Evolutionary conservation across 2,329 filamentous ascomycete species (phyloP).

Genomic region (Monosporascus ibericus): DNA sequence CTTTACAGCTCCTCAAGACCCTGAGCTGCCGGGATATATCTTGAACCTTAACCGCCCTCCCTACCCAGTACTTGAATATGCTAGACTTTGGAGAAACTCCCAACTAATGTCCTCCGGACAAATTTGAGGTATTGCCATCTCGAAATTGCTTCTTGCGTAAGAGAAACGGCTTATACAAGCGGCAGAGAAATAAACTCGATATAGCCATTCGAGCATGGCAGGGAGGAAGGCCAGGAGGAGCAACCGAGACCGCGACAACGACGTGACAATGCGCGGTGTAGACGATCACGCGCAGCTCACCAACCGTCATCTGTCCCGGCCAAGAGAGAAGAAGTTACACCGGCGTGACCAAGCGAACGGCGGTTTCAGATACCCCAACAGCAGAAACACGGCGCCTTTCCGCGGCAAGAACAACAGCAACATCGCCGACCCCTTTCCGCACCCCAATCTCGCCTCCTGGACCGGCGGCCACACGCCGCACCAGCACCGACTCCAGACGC

Average conservation of each 20-base stretch:
- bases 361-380: too few species aligned
- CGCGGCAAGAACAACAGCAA: background rate
- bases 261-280: conserved; percentile 15
- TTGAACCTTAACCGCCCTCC: background rate
- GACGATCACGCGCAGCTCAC: background rate
- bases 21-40: conserved; percentile 6
- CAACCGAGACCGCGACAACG: conserved; percentile 13
- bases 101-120: too few species aligned
- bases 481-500: background rate
- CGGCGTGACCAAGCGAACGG: too few species aligned
- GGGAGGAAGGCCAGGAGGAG: conserved; percentile 4
- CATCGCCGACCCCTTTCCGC: background rate
- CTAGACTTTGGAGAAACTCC: too few species aligned
- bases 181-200: background rate
- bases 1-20: background rate
- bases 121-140: too few species aligned
- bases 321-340: too few species aligned
- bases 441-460: background rate
- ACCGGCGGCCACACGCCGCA: background rate
- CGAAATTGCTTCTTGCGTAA: too few species aligned
- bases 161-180: background rate
- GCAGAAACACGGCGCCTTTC: background rate
- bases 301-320: background rate
- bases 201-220: conserved; percentile 9
- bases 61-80: background rate